These are phyloP conservation scores for Fusarium staphyleae DNA, from an alignment of 2,329 filamentous ascomycete genomes.

Conservation along the genomic window DNA sequence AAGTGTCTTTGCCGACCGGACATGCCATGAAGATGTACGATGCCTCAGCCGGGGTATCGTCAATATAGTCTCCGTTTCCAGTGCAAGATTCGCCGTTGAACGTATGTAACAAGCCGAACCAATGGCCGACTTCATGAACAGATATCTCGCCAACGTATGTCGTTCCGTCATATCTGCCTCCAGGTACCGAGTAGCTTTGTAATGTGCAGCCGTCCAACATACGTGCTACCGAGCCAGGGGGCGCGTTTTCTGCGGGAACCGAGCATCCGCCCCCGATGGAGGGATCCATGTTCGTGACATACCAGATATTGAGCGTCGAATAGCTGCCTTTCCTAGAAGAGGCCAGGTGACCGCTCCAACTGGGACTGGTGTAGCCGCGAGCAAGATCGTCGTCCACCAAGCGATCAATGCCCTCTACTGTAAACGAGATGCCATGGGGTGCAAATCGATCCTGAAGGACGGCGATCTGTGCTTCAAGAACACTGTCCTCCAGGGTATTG, in stretches of 20 bases:
- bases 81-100: background rate
- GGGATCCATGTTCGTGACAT: constrained; percentile 2
- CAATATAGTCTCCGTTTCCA: background rate
- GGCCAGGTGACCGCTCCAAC: background rate
- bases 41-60: background rate
- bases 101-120: background rate
- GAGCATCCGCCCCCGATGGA: background rate
- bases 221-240: background rate
- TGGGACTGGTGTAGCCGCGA: background rate
- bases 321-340: constrained; percentile 1
- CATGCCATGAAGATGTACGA: background rate
- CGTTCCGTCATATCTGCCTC: background rate
- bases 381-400: background rate
- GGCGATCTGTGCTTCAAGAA: background rate
- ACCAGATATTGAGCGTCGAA: constrained; percentile 1
- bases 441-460: background rate
- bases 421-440: background rate
- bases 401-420: background rate
- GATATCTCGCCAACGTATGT: background rate
- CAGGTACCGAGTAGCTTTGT: background rate
- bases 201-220: background rate
- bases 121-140: constrained; percentile 1
- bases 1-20: background rate
- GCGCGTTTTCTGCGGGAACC: background rate
- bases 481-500: background rate